Conservation (phyloP, 805 yeast species). For the Kazachstania bromeliacearum region DNA sequence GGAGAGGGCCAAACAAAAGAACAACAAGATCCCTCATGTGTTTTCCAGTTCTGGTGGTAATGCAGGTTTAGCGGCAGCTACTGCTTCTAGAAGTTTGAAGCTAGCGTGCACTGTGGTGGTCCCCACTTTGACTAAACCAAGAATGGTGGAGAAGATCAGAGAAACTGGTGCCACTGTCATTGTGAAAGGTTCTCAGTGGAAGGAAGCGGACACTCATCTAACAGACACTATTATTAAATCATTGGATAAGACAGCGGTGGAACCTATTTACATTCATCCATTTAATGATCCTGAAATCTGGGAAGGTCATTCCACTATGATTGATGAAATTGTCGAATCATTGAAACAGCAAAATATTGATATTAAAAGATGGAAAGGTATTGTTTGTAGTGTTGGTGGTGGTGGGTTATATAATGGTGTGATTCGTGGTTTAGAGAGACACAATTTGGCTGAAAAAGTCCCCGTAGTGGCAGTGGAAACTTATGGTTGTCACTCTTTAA, state of each 20-base stretch:
- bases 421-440: slow-evolving; percentile 33
- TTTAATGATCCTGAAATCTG: slow-evolving; percentile 41
- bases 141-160: slow-evolving; percentile 37
- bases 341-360: slow-evolving; percentile 13
- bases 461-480: slow-evolving; percentile 46
- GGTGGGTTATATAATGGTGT: slow-evolving; percentile 48
- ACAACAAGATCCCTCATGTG: slow-evolving; percentile 29
- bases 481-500: slow-evolving; percentile 47
- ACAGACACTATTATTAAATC: slow-evolving; percentile 21
- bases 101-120: slow-evolving; percentile 51
- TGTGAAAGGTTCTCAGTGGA: slow-evolving; percentile 36
- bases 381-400: slow-evolving; percentile 49
- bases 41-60: slow-evolving; percentile 47
- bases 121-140: slow-evolving; percentile 38
- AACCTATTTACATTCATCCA: slow-evolving; percentile 44
- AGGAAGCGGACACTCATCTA: slow-evolving; percentile 41
- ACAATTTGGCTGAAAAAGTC: slow-evolving; percentile 27
- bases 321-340: slow-evolving; percentile 34
- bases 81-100: slow-evolving; percentile 25
- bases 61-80: slow-evolving; percentile 42
- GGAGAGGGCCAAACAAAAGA: slow-evolving; percentile 16
- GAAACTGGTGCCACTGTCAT: slow-evolving; percentile 41
- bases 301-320: slow-evolving; percentile 43
- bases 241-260: slow-evolving; percentile 6
- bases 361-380: slow-evolving; percentile 30